A percentile compares a stretch with the other conserved stretches of the same genome.
Evolutionary conservation across 2,329 filamentous ascomycete species (phyloP).

Genomic region (Epichloe typhina): DNA sequence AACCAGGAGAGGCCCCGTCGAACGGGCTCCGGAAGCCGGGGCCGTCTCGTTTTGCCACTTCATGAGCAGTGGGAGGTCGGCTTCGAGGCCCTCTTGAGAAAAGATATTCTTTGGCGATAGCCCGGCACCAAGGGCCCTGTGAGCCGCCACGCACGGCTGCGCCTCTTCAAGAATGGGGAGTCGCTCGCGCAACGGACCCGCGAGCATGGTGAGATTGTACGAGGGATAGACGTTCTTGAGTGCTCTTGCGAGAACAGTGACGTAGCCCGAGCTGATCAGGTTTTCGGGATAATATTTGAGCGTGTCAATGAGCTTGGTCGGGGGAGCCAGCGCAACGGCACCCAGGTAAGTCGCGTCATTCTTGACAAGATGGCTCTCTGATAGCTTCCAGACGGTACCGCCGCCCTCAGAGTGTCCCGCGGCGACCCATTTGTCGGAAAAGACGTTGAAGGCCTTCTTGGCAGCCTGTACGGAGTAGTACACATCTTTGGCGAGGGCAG

Average conservation of each 20-base stretch:
- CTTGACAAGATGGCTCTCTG: slow-evolving; percentile 7
- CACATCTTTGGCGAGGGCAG: slow-evolving; percentile 7
- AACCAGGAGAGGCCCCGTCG: slow-evolving; percentile 4
- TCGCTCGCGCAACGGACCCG: slow-evolving; percentile 1
- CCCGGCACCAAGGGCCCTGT: slow-evolving; percentile 3
- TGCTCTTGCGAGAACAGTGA: slow-evolving; percentile 4
- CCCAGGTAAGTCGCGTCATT: slow-evolving; percentile 7
- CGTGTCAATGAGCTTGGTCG: slow-evolving; percentile 5
- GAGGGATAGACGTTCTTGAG: slow-evolving; percentile 1
- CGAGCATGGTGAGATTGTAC: slow-evolving; percentile 2
- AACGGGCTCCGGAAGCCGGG: slow-evolving; percentile 3
- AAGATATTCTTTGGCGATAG: background rate
- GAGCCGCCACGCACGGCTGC: slow-evolving; percentile 2
- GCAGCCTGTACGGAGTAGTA: slow-evolving; percentile 6
- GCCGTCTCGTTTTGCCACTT: slow-evolving; percentile 3
- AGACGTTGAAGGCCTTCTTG: no score
- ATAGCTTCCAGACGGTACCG: slow-evolving; percentile 10
- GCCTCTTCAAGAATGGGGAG: background rate
- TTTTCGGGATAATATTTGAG: background rate
- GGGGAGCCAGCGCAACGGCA: slow-evolving; percentile 9
- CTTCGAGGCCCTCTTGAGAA: background rate
- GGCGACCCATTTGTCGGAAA: no score
- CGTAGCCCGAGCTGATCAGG: slow-evolving; percentile 1
- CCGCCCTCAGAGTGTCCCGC: slow-evolving; percentile 3
- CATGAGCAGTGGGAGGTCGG: background rate